phyloP scores from a whole-genome alignment of 805 yeast species.

The Metschnikowia gelsemii region DNA sequence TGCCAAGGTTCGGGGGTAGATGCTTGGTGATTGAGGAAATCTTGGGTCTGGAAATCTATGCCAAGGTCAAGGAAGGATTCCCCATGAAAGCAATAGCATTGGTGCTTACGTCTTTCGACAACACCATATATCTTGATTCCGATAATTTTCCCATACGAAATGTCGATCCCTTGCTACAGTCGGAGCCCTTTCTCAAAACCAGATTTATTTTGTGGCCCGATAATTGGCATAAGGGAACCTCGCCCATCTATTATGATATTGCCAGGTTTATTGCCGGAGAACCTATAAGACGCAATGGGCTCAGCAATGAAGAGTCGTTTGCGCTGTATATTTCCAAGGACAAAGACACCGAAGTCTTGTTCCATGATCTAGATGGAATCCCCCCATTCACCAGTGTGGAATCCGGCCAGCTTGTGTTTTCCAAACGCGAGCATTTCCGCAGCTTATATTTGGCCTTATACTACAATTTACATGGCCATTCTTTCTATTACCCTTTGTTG shows the following conservation, averaged over 20 bases:
- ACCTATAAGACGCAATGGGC: conserved; percentile 29
- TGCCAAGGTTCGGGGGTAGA: conserved; percentile 61
- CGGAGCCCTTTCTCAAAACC: conserved; percentile 18
- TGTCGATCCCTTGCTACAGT: conserved; percentile 35
- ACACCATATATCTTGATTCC: conserved; percentile 46
- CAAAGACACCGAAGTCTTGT: conserved; percentile 19
- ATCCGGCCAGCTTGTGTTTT: conserved; percentile 37
- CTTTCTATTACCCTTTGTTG: conserved; percentile 29
- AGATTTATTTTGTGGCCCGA: conserved; percentile 26
- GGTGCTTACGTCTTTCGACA: conserved; percentile 46
- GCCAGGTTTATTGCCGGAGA: conserved; percentile 19
- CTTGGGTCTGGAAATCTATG: conserved; percentile 50
- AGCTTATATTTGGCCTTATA: conserved; percentile 33
- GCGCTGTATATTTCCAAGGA: conserved; percentile 23
- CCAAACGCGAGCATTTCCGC: conserved; percentile 33
- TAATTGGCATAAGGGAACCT: conserved; percentile 24
- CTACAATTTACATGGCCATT: conserved; percentile 34
- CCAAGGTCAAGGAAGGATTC: conserved; percentile 30
- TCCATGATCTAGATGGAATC: conserved; percentile 35
- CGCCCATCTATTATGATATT: conserved; percentile 25
- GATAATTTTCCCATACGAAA: conserved; percentile 46
- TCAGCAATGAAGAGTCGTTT: conserved; percentile 27
- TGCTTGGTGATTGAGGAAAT: conserved; percentile 56
- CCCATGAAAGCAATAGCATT: conserved; percentile 46
- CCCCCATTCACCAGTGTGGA: conserved; percentile 33